Evolutionary conservation across 805 yeast genomes (phyloP), one percentile per base, ranked within the genome.

Genomic region (Hanseniaspora occidentalis): DNA sequence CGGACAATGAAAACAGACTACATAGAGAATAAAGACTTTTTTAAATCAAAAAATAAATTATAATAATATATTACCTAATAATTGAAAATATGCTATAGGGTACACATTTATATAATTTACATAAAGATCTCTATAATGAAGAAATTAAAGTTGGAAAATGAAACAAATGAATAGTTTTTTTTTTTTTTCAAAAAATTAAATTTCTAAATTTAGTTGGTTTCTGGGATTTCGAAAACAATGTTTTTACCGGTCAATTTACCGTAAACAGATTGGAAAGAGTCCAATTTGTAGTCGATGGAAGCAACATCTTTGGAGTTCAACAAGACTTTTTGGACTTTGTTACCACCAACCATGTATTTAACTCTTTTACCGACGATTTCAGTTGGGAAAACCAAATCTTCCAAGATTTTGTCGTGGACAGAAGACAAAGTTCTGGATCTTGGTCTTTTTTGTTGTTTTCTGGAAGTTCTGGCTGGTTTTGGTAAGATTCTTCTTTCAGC

Each of bases 401-500:
- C 98, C 70, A 89, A 84, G 74, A 89, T 75, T 71, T 85, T 84
- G 75, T 92, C 97, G 73, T 89, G 98, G 57, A 89, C 98, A 65
- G 96, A 86, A 59, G 96, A 79, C 70, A 92, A 78, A 64, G 98
- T 89, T 83, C 98, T 86, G 62, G 97, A 88, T 77, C 95, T 85
- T 70, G 98, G 98, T 79, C 98, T 88, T 88, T 92, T 88, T 77
- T 92, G 98, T 62, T 69, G 71, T 70, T 80, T 84, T 78, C 86
- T 84, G 49, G 95, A 76, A 65, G 79, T 74, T 76, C 97, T 86
- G 64, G 94, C 84, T 69, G 97, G 96, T 79, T 85, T 89, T 75
- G 97, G 96, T 67, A 92, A 78, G 75, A 89, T 92, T 76, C 96
- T 85, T 77, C 98, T 85, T 79, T 89, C 97, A 66, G 96, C 97